Evolutionary conservation across 306 rosid species (phyloP), one percentile per base, ranked within the genome.

Genomic region (Lathyrus sativus): DNA sequence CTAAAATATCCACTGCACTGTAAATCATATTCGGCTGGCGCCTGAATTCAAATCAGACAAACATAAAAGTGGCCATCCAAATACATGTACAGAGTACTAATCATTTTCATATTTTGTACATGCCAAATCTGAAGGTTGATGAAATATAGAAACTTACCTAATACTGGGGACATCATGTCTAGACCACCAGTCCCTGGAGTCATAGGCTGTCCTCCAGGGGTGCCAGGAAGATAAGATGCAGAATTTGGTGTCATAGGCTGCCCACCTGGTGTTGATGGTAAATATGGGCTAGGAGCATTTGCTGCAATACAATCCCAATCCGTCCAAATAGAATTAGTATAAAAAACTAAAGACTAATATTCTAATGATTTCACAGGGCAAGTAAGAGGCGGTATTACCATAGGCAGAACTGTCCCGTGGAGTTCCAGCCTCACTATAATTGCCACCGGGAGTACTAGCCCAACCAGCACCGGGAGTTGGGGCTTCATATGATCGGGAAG

Each of bases 161-260:
- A 81, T 69, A 81, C 96, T 51, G 99, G 99, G 71, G 99, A 95
- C 97, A 95, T 91, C 77, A 83, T 85, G 77, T 95, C 99, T 73
- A 95, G 76, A 71, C 96, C 97, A 64, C 95, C 99, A 68, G 96
- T 86, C 72, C 99, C 99, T 15, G 97, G 99, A 54, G 99, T 95
- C 99, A 95, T 95, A 11, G 99, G 99, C 79, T 90, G 99, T 78
- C 99, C 99, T 61, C 99, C 99, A 64, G 99, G 99, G 48, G 99
- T 95, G 41, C 99, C 96, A 26, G 99, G 99, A 83, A 95, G 96
- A 85, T 87, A 95, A 61, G 95, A 87, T 19, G 84, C 97, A 10
- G 99, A 87, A 79, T 87, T 95, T 71, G 99, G 99, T 44, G 99
- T 95, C 99, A 88, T 87, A 41, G 99, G 99, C 85, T 91, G 97